A percentile compares a stretch with the other conserved stretches of the same genome.
phyloP scores from a whole-genome alignment of 371 early-diverging fungal species.

The Actinomucor elegans region DNA sequence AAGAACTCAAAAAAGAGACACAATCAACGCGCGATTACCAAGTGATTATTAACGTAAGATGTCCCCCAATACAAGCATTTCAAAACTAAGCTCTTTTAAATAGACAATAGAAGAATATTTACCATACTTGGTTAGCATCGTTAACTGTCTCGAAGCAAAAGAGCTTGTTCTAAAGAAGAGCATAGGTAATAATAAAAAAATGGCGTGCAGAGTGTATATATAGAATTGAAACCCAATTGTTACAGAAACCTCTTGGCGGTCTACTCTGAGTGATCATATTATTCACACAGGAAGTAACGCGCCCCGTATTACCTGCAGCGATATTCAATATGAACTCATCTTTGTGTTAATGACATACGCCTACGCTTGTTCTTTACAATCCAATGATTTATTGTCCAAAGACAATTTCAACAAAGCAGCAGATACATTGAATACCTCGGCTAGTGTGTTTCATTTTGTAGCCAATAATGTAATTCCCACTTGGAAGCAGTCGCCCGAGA shows the following conservation, averaged over 20 bases:
- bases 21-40: conserved; percentile 53
- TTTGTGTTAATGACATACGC: conserved; percentile 62
- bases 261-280: conserved; percentile 52
- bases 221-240: too few relatives aligned
- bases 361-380: conserved; percentile 47
- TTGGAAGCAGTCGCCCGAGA: conserved; percentile 37
- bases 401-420: conserved; percentile 44
- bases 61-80: too few relatives aligned
- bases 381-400: conserved; percentile 23
- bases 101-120: conserved; percentile 67
- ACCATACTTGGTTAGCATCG: conserved; percentile 55
- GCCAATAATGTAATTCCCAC: conserved; percentile 54
- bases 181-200: conserved; percentile 42
- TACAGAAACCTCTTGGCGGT: conserved; percentile 66
- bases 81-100: neutral
- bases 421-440: conserved; percentile 57
- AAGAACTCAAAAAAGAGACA: conserved; percentile 55
- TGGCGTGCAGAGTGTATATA: too few relatives aligned
- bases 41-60: conserved; percentile 43
- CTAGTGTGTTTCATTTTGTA: conserved; percentile 58
- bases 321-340: conserved; percentile 60
- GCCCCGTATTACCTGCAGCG: conserved; percentile 53
- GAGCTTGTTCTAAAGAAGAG: conserved; percentile 42
- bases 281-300: conserved; percentile 60
- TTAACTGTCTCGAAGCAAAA: conserved; percentile 52